These are phyloP conservation scores for Fusarium duplospermum DNA, from an alignment of 2,329 filamentous ascomycete species.

Conservation along the genomic window DNA sequence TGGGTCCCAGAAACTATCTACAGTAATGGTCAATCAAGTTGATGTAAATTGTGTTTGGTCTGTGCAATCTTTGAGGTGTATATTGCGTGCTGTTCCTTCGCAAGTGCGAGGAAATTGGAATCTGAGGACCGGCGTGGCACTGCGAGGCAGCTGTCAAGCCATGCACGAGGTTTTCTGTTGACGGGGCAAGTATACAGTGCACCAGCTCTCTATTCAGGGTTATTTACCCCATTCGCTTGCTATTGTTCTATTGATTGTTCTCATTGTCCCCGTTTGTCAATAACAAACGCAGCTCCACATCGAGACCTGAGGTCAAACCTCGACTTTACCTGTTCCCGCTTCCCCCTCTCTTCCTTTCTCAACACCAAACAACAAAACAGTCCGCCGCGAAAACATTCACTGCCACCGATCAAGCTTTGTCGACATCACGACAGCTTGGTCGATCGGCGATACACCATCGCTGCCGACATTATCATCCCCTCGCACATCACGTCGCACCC, in stretches of 20 bases:
- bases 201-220: not conserved
- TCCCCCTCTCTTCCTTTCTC: not conserved
- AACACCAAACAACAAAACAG: not conserved
- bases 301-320: not conserved
- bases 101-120: not conserved
- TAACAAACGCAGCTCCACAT: not conserved
- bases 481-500: not conserved
- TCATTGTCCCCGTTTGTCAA: not conserved
- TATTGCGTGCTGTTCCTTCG: not conserved
- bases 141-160: slow-evolving; percentile 8
- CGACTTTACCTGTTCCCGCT: not conserved
- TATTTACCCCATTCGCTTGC: not conserved
- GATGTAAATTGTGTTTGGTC: slow-evolving; percentile 1
- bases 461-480: not conserved
- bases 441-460: not conserved
- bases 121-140: not conserved
- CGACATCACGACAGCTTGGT: not conserved
- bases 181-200: not conserved
- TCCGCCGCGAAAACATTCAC: not conserved
- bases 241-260: not conserved
- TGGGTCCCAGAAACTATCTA: not conserved
- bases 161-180: not conserved
- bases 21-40: not conserved
- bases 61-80: not conserved
- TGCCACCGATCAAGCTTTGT: not conserved